Percentiles rank a stretch among this genome's conserved stretches.
Conservation (phyloP, 441 rosid species). For the Populus hybrid region DNA sequence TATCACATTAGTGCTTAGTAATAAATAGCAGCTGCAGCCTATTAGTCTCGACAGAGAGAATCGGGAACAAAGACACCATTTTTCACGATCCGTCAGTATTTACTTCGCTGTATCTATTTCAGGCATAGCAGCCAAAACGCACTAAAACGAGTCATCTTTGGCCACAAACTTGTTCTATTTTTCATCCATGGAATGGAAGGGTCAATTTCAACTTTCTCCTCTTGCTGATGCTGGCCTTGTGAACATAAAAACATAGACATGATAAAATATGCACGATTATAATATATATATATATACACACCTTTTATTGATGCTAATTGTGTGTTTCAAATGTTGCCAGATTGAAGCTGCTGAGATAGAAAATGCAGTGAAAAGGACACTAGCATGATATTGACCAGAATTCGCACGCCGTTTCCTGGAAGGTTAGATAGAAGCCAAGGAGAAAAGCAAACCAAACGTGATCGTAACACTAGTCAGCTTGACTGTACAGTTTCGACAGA, state of each 20-base stretch:
- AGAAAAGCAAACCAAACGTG: not conserved
- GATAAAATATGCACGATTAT: not conserved
- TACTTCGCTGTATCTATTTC: not conserved
- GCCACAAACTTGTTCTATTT: not conserved
- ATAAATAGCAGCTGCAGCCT: not conserved
- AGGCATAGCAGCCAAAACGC: not conserved
- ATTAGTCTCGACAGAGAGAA: not conserved
- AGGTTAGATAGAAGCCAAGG: not conserved
- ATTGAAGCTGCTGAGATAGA: constrained; percentile 41
- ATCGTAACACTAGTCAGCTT: not conserved
- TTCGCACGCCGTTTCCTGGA: constrained; percentile 7
- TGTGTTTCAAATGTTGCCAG: constrained; percentile 20
- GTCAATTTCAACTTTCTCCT: not conserved
- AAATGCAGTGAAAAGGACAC: constrained; percentile 30
- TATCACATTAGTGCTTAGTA: too few relatives aligned
- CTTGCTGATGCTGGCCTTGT: not conserved
- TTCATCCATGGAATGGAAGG: not conserved
- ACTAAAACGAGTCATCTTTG: not conserved
- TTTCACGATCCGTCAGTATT: not conserved
- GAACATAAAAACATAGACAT: not conserved
- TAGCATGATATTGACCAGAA: constrained; percentile 36
- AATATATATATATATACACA: too few relatives aligned
- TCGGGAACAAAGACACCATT: not conserved
- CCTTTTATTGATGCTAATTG: not conserved
- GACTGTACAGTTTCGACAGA: not conserved